Conservation (phyloP, 306 rosid genomes). For the Carpinus fangiana region DNA sequence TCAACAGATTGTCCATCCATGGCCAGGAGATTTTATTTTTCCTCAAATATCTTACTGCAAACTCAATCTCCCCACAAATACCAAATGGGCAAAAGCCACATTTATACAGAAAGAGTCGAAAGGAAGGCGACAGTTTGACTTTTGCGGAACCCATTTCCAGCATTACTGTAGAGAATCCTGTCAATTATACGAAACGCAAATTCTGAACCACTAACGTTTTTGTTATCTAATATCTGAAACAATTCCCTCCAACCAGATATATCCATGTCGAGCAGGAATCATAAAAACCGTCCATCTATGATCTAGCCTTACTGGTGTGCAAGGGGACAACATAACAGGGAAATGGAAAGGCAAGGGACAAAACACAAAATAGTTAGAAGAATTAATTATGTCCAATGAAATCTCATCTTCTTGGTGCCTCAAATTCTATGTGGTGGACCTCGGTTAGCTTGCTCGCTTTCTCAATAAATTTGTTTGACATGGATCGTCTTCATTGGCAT, state of each 20-base stretch:
- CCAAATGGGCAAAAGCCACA: not conserved
- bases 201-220: slow-evolving; percentile 22
- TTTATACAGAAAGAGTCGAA: not conserved
- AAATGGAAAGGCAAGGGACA: no score
- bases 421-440: not conserved
- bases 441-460: not conserved
- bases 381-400: not conserved
- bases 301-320: no score
- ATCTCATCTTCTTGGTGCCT: not conserved
- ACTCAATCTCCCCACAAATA: not conserved
- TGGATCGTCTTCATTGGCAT: no score
- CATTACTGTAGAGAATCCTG: not conserved
- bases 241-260: slow-evolving; percentile 17
- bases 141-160: slow-evolving; percentile 41
- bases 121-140: slow-evolving; percentile 2
- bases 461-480: no score
- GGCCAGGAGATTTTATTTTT: slow-evolving; percentile 5
- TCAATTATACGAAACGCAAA: not conserved
- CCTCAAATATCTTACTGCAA: not conserved
- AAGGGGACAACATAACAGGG: no score
- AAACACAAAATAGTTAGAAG: no score
- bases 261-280: not conserved
- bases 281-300: not conserved
- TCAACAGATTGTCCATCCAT: slow-evolving; percentile 51
- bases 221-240: not conserved